Percentiles rank a stretch among this genome's conserved stretches.
Evolutionary conservation across 805 yeast genomes (phyloP).

Genomic region (Yarrowia sp.): DNA sequence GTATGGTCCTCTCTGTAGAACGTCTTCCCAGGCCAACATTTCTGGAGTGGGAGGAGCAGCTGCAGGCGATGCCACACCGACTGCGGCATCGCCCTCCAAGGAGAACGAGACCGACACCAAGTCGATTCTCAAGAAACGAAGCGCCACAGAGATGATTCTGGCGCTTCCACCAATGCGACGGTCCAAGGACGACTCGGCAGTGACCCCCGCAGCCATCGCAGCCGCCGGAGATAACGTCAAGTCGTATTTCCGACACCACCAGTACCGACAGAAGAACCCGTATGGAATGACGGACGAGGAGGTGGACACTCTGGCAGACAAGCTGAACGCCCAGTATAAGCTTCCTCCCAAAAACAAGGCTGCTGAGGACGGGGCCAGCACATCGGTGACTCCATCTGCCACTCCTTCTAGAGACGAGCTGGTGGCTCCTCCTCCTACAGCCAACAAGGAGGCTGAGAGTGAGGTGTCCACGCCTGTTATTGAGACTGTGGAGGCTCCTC

Average conservation of each 20-base stretch:
- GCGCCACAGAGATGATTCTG: slow-evolving; percentile 78
- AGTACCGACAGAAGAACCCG: slow-evolving; percentile 41
- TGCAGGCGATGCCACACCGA: slow-evolving; percentile 16
- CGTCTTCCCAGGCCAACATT: slow-evolving; percentile 11
- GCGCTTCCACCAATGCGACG: slow-evolving; percentile 31
- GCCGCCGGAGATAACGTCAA: slow-evolving; percentile 29
- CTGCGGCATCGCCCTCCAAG: neutral
- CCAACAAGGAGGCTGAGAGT: neutral
- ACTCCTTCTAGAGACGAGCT: neutral
- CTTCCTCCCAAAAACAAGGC: slow-evolving; percentile 16
- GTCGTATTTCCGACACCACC: slow-evolving; percentile 42
- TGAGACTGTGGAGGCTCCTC: neutral
- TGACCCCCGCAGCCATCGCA: slow-evolving; percentile 23
- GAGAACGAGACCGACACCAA: slow-evolving; percentile 46
- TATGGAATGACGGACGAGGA: slow-evolving; percentile 35
- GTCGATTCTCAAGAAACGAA: slow-evolving; percentile 84
- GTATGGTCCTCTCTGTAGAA: slow-evolving; percentile 67
- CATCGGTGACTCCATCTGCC: slow-evolving; percentile 12
- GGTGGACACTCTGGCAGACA: slow-evolving; percentile 27
- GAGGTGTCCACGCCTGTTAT: neutral
- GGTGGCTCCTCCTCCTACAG: slow-evolving; percentile 9
- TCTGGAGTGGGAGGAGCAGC: slow-evolving; percentile 12
- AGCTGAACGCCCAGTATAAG: slow-evolving; percentile 24
- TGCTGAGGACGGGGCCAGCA: neutral
- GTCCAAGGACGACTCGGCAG: slow-evolving; percentile 11